Base-by-base conservation (phyloP, 768 basidiomycete genomes). In the Lactifluus echinatus region DNA sequence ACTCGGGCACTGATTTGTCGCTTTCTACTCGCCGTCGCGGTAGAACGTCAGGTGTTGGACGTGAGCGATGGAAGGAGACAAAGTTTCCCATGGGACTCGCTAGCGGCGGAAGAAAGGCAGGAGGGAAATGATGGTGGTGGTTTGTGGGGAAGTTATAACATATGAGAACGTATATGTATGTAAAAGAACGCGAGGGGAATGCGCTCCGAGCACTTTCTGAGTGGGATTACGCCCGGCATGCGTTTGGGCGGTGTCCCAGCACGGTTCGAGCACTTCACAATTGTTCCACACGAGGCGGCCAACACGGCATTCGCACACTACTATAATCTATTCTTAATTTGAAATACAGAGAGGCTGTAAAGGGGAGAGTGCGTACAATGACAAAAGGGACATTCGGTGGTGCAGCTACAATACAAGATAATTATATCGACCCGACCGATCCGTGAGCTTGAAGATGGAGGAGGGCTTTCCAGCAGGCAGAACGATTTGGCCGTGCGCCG, bases 61-160 rank as follows among this genome's bases (percentile, higher is more conserved):
- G 40, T 53, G 57, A 53, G 29, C 19, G 12, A 23, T 31, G 21
- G 40, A 37, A 40, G 7, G 43, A 42, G 51, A 59, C 47, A 7
- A 54, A 59, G 53, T 50, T 49, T 4, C 57, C 51, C 57, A 59
- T 59, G 57, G 48, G 40, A 26, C 8, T 14, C 17, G 34, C 17
- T 4, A 23, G n/a, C 23, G 28, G 29, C 39, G 37, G 10, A n/a
- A 19, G 34, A 33, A 44, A 28, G 42, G 10, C 23, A 15, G 15
- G 28, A 19, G 23, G 24, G 17, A 24, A 54, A 53, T 17, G 26
- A 19, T 21, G n/a, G n/a, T 12, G 56, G 34, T 10, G 11, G 39
- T 33, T 23, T 34, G 33, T 17, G 34, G 37, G 49, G 43, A 44
- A 31, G 50, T 12, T 48, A 45, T 45, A 28, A 26, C 24, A 44